Percentiles rank a stretch among this genome's conserved stretches.
Conservation (phyloP, 169 alveolate genomes). For the Plasmodium malariae region DNA sequence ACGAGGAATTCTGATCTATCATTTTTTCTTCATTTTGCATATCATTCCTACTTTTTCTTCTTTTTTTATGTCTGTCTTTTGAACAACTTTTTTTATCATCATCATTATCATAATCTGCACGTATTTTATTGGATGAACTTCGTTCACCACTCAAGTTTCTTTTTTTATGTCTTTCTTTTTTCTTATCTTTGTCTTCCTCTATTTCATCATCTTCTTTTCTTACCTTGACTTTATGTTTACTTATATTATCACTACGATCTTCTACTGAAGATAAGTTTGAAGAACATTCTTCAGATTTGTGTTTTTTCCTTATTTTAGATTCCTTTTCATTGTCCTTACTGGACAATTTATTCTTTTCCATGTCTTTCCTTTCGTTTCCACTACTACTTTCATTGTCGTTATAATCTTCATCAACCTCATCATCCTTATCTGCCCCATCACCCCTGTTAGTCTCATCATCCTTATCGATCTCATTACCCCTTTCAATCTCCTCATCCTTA, state of each 20-base stretch:
- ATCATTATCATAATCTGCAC: not conserved
- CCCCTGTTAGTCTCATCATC: not conserved
- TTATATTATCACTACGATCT: not conserved
- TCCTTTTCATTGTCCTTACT: not conserved
- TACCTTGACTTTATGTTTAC: not conserved
- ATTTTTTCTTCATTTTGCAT: constrained; percentile 15
- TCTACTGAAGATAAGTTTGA: too few relatives aligned
- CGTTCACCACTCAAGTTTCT: not conserved
- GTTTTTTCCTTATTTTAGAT: not conserved
- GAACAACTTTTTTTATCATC: not conserved
- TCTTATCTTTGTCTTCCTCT: not conserved
- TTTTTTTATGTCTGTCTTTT: constrained; percentile 16
- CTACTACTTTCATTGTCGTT: not conserved
- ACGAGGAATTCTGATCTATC: constrained; percentile 8
- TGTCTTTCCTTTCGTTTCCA: not conserved
- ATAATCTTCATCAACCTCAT: not conserved
- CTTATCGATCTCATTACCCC: not conserved
- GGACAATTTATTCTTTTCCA: not conserved
- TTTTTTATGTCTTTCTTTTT: not conserved
- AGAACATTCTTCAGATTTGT: not conserved
- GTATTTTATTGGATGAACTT: not conserved
- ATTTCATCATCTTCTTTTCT: not conserved
- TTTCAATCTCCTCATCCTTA: constrained; percentile 1
- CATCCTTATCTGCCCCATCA: not conserved
- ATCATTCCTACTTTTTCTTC: constrained; percentile 13